These are phyloP conservation scores for Metarhizium guizhouense DNA, from an alignment of 2,329 filamentous ascomycete genomes.

Conservation along the genomic window DNA sequence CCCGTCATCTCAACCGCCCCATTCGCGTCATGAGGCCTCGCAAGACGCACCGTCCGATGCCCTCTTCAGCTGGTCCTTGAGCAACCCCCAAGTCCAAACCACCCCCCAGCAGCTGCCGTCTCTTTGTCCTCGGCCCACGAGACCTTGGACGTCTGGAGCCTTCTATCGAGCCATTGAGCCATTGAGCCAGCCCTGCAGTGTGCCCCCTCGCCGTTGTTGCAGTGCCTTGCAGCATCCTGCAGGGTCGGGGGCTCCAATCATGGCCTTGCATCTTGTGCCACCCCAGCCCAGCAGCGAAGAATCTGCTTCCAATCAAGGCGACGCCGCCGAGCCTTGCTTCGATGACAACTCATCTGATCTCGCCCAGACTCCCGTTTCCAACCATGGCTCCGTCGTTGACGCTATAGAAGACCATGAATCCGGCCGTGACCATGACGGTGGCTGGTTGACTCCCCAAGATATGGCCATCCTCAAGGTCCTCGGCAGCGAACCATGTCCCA, in stretches of 20 bases:
- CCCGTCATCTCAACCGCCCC: background rate
- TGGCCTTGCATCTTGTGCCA: conserved; percentile 15
- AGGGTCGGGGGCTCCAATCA: conserved; percentile 16
- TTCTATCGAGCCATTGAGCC: background rate
- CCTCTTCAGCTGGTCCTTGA: background rate
- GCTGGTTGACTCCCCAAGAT: conserved; percentile 14
- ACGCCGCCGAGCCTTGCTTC: conserved; percentile 10
- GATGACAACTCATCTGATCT: conserved; percentile 10
- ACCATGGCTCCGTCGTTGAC: conserved; percentile 7
- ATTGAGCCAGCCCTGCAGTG: background rate
- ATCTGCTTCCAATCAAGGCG: conserved; percentile 12
- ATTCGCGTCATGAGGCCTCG: background rate
- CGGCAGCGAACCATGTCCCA: conserved; percentile 5
- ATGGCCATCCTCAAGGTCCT: conserved; percentile 15
- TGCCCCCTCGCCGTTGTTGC: conserved; percentile 1
- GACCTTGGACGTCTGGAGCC: background rate
- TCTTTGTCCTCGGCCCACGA: background rate
- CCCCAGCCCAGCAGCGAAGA: conserved; percentile 12
- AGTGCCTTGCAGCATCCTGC: conserved; percentile 15
- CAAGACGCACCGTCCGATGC: background rate
- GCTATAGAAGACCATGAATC: conserved; percentile 2
- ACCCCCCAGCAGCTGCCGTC: background rate
- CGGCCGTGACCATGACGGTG: conserved; percentile 10
- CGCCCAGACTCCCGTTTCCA: conserved; percentile 8
- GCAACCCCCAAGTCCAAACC: background rate